Conservation (phyloP, 2,329 filamentous ascomycete species). For the Curvularia spicifera region DNA sequence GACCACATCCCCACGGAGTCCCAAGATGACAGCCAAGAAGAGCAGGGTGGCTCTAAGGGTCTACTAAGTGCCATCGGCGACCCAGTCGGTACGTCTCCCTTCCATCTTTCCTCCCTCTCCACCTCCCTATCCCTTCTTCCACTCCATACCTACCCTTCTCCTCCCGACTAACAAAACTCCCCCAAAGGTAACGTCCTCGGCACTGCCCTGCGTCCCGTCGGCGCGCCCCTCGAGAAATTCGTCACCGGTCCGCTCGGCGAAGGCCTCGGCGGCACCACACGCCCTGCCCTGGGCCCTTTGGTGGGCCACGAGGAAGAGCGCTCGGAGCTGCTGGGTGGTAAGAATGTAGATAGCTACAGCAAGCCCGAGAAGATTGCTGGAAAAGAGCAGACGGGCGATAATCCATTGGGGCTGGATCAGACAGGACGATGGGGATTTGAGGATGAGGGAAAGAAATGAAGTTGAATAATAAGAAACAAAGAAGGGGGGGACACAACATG, state of each 20-base stretch:
- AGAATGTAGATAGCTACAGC: conserved; percentile 50
- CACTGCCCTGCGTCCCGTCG: conserved; percentile 49
- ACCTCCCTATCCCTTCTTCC: neutral
- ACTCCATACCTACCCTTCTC: too few species aligned
- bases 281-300: conserved; percentile 45
- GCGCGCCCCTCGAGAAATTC: conserved; percentile 46
- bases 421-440: conserved; percentile 47
- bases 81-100: conserved; percentile 34
- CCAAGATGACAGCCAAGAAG: conserved; percentile 24
- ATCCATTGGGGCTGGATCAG: conserved; percentile 51
- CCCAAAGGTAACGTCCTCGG: conserved; percentile 45
- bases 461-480: too few species aligned
- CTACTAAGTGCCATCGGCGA: conserved; percentile 42
- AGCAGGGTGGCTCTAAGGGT: conserved; percentile 35
- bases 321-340: conserved; percentile 47
- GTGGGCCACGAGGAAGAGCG: conserved; percentile 46
- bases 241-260: conserved; percentile 48
- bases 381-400: conserved; percentile 49
- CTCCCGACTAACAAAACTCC: too few species aligned
- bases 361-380: conserved; percentile 48
- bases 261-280: conserved; percentile 47
- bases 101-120: neutral
- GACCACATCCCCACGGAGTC: conserved; percentile 38
- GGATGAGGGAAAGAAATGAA: conserved; percentile 30
- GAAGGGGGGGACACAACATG: too few species aligned